Evolutionary conservation across 169 alveolate species (phyloP).

Genomic region (Nephromyces sp.): DNA sequence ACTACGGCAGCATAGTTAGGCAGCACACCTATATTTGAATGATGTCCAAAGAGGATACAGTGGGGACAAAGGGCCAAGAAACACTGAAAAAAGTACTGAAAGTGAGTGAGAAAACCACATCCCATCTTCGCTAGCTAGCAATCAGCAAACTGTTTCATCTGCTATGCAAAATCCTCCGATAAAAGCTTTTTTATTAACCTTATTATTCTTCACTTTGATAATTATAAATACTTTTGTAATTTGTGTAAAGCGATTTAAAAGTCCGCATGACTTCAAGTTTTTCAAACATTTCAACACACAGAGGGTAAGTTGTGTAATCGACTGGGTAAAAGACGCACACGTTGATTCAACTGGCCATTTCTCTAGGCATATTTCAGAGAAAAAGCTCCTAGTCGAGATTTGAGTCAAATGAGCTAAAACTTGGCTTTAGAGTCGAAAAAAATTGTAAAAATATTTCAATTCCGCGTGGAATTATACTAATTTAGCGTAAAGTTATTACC

Average conservation of each 20-base stretch:
- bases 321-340: too few relatives aligned
- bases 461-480: neutral
- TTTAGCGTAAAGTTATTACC: neutral
- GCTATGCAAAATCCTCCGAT: too few relatives aligned
- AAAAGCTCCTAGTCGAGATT: neutral
- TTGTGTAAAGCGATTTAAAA: neutral
- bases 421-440: neutral
- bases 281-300: too few relatives aligned
- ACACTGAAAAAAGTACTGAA: slow-evolving; percentile 41
- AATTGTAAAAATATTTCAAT: neutral
- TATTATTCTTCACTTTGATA: too few relatives aligned
- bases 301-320: too few relatives aligned
- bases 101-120: too few relatives aligned
- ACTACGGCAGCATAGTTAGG: neutral
- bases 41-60: slow-evolving; percentile 69
- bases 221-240: neutral
- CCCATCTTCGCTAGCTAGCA: too few relatives aligned
- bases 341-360: too few relatives aligned
- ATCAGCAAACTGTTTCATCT: too few relatives aligned
- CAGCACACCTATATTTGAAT: slow-evolving; percentile 52
- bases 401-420: neutral
- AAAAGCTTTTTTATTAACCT: too few relatives aligned
- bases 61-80: slow-evolving; percentile 65
- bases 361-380: too few relatives aligned
- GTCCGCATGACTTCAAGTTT: too few relatives aligned